A percentile compares a stretch with the other conserved stretches of the same genome.
Conservation (phyloP, 257 asterid species). For the Marsdenia floribunda region DNA sequence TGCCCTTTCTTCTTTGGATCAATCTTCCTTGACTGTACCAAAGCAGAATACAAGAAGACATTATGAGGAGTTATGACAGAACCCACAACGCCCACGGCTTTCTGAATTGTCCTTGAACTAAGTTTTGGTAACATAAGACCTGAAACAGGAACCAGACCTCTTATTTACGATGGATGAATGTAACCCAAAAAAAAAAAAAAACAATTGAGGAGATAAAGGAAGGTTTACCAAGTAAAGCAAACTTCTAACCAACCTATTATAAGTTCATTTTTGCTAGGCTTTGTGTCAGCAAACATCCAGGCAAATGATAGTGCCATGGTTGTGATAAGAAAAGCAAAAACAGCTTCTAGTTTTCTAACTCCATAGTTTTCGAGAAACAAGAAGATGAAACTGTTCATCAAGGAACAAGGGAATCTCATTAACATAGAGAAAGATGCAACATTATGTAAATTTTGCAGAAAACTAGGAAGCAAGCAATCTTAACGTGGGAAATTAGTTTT, state of each 20-base stretch:
- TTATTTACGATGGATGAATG: neutral
- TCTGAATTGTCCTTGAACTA: conserved; percentile 51
- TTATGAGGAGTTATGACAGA: conserved; percentile 79
- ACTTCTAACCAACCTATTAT: conserved; percentile 30
- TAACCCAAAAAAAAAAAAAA: no score
- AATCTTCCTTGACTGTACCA: conserved; percentile 60
- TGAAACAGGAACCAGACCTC: conserved; percentile 14
- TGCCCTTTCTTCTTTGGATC: conserved; percentile 52
- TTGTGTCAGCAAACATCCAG: conserved; percentile 68
- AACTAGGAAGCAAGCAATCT: neutral
- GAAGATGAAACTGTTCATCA: conserved; percentile 66
- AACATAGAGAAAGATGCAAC: neutral
- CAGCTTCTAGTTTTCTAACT: conserved; percentile 69
- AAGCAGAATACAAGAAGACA: conserved; percentile 65
- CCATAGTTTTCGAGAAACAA: conserved; percentile 71
- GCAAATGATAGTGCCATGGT: conserved; percentile 76
- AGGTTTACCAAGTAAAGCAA: neutral
- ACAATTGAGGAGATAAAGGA: neutral
- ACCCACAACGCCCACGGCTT: conserved; percentile 70
- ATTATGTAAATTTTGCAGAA: neutral
- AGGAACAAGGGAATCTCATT: neutral
- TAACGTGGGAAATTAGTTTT: neutral
- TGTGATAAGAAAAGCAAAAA: conserved; percentile 65
- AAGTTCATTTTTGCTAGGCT: conserved; percentile 50
- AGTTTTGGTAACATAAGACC: conserved; percentile 61